A percentile compares a stretch with the other conserved stretches of the same genome.
Conservation (phyloP, 1,284 basidiomycete species). For the Fomitopsis betulina region DNA sequence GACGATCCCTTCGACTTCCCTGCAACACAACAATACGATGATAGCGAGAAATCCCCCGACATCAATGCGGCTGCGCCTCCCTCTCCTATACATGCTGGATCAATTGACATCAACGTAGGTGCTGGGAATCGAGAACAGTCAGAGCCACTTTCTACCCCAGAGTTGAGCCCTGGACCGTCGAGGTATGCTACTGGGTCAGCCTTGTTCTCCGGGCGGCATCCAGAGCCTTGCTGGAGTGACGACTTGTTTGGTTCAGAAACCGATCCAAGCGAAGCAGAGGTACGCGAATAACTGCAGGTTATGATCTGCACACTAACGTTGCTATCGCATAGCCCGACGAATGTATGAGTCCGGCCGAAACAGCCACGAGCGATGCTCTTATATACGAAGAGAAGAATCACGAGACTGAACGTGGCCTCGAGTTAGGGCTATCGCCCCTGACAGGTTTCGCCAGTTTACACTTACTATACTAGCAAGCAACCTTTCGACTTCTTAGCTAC, state of each 20-base stretch:
- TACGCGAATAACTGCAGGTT: background rate
- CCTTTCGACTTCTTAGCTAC: background rate
- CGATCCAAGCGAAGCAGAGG: background rate
- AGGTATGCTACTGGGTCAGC: background rate
- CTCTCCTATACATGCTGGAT: background rate
- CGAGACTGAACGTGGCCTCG: background rate
- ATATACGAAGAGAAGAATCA: background rate
- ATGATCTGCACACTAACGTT: background rate
- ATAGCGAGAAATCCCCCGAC: no score
- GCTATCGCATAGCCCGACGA: background rate
- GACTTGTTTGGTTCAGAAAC: background rate
- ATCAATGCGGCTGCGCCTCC: background rate
- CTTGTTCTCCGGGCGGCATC: background rate
- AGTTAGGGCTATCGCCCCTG: background rate
- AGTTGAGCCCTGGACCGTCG: background rate
- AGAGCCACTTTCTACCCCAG: background rate
- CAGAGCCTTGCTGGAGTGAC: constrained; percentile 1
- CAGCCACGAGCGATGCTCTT: background rate
- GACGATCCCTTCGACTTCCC: background rate
- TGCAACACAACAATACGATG: background rate
- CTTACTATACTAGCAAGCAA: background rate
- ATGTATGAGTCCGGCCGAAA: background rate
- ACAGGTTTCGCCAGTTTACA: background rate
- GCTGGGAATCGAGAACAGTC: background rate
- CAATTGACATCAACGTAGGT: background rate